These are phyloP conservation scores for Tolypocladium paradoxum DNA, from an alignment of 2,329 filamentous ascomycete genomes.

Conservation along the genomic window DNA sequence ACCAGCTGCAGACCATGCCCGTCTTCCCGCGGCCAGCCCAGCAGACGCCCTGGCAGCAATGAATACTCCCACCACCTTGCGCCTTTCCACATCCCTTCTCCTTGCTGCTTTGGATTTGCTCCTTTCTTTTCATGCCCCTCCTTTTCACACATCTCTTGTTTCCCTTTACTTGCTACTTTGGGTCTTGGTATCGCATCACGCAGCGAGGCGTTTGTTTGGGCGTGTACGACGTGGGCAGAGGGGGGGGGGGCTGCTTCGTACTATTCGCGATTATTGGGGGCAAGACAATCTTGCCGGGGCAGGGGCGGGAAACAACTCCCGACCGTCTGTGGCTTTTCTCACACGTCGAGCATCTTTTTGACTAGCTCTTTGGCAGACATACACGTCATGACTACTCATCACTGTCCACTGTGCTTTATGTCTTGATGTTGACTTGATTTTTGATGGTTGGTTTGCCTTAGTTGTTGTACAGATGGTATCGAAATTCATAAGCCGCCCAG, in stretches of 20 bases:
- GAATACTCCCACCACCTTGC: too few species aligned
- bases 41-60: slow-evolving; percentile 51
- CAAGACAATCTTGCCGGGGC: not conserved
- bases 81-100: too few species aligned
- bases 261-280: not conserved
- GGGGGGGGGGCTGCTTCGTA: too few species aligned
- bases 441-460: not conserved
- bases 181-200: not conserved
- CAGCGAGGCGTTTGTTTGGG: slow-evolving; percentile 4
- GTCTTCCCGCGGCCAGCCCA: slow-evolving; percentile 75
- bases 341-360: not conserved
- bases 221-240: not conserved
- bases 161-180: not conserved
- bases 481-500: not conserved
- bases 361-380: not conserved
- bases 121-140: slow-evolving; percentile 9
- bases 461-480: not conserved
- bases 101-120: slow-evolving; percentile 3
- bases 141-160: not conserved
- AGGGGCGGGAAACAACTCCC: not conserved
- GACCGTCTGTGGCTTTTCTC: not conserved
- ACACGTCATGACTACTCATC: not conserved
- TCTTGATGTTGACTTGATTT: not conserved
- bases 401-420: not conserved
- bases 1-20: slow-evolving; percentile 67